Conservation (phyloP, 768 basidiomycete genomes). For the Terana coerulea region DNA sequence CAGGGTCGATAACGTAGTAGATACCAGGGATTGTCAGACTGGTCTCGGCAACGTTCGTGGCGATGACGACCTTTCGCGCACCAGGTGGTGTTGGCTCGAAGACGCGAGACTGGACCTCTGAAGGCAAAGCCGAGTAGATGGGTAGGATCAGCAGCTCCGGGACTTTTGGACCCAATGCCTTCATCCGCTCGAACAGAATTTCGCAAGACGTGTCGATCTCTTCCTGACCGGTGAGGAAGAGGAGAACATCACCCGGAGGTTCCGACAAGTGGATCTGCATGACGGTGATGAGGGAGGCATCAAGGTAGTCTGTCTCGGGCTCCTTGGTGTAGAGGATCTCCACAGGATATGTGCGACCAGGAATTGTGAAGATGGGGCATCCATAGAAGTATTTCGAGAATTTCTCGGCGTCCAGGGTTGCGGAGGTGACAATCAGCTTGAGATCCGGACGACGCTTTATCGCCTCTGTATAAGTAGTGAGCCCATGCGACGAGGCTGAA, state of each 20-base stretch:
- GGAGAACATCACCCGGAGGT: constrained; percentile 91
- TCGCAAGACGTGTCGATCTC: constrained; percentile 98
- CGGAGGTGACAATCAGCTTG: constrained; percentile 97
- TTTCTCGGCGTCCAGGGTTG: constrained; percentile 98
- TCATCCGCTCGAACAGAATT: constrained; percentile 98
- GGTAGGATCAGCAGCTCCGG: constrained; percentile 96
- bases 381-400: constrained; percentile 99
- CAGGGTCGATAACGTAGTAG: constrained; percentile 98
- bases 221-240: constrained; percentile 98
- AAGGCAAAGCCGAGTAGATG: constrained; percentile 96
- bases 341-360: constrained; percentile 98
- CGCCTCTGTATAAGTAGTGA: constrained; percentile 59
- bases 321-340: constrained; percentile 99
- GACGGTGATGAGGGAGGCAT: constrained; percentile 96
- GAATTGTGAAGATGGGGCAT: constrained; percentile 99
- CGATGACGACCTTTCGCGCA: constrained; percentile 97
- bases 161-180: constrained; percentile 96
- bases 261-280: constrained; percentile 99
- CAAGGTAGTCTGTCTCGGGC: constrained; percentile 95
- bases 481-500: constrained; percentile 8
- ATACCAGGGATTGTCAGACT: constrained; percentile 98
- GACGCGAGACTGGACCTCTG: constrained; percentile 95
- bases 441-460: constrained; percentile 92
- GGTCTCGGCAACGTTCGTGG: constrained; percentile 99
- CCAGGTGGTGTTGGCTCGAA: constrained; percentile 98